Evolutionary conservation across 164 flowering plant species (phyloP), one percentile per base, ranked within the genome.

Genomic region (Houttuynia cordata): DNA sequence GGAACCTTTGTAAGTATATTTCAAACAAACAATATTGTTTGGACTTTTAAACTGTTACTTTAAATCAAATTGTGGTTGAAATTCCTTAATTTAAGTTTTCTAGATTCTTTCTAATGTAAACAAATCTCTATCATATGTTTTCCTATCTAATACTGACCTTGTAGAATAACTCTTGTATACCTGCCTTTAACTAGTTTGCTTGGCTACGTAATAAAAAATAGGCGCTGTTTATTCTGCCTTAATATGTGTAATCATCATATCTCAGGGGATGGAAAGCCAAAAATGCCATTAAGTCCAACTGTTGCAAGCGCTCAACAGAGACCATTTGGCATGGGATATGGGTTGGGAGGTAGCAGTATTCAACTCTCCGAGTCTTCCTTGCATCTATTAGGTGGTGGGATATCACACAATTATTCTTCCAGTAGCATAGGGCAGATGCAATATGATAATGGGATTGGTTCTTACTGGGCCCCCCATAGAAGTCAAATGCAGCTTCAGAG

Each of bases 241-340:
- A 50, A 50, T 50, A 23, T 53, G 24, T 9, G 22, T 53, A 18
- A 20, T 53, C 24, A 53, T 5, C 56, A 53, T 53, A 19, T 53
- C 4, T 34, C 59, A 56, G 97, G 91, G 45, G 98, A 93, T 74
- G 89, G 84, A 71, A 84, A 86, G 65, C 81, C 70, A 25, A 93
- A 93, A 81, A 79, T 71, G 77, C 99, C 99, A 53, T 70, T 93
- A 66, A 93, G 99, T 71, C 99, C 99, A 68, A 89, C 92, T 41
- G 60, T 85, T 68, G 75, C 76, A 1, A 74, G 76, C 60, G 61
- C 81, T 34, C 84, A 73, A 60, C 76, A 75, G 53, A 71, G 83
- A 68, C 78, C 92, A 64, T 86, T 88, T 70, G 75, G 81, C 61
- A 73, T 79, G 54, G 83, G 75, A 21, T 70, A 74, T 50, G 77